Conservation (phyloP, 2,329 filamentous ascomycete species). For the Capronia epimyces region DNA sequence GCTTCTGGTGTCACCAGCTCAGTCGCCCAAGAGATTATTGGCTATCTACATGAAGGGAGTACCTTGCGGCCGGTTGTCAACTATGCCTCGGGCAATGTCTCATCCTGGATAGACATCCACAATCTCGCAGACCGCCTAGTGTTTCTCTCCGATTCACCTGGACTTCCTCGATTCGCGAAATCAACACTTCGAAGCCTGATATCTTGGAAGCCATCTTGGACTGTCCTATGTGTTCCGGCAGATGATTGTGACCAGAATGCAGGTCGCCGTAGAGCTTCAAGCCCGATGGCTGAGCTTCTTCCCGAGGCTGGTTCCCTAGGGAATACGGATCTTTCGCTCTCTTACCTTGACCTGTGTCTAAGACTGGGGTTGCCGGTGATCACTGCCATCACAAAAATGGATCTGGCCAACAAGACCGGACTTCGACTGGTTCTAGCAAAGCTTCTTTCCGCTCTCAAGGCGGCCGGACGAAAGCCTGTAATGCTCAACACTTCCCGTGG, state of each 20-base stretch:
- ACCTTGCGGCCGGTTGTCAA: conserved; percentile 48
- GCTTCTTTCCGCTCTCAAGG: conserved; percentile 72
- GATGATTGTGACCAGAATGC: conserved; percentile 56
- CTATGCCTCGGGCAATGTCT: conserved; percentile 78
- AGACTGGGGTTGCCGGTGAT: conserved; percentile 71
- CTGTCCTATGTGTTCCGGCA: conserved; percentile 77
- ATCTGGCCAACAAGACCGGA: conserved; percentile 69
- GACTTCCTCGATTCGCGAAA: conserved; percentile 79
- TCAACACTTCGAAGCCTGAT: conserved; percentile 86
- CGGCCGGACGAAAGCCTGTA: conserved; percentile 64
- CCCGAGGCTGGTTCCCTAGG: conserved; percentile 34
- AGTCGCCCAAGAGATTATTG: conserved; percentile 86
- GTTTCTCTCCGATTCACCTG: conserved; percentile 86
- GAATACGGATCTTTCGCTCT: conserved; percentile 63
- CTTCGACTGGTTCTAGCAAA: conserved; percentile 66
- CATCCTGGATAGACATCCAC: conserved; percentile 93
- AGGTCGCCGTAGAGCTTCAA: conserved; percentile 33
- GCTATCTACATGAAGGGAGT: conserved; percentile 53
- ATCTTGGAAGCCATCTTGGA: conserved; percentile 95
- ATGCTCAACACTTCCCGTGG: conserved; percentile 50
- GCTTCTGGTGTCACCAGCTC: conserved; percentile 89
- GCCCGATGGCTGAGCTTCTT: conserved; percentile 47
- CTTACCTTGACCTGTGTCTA: conserved; percentile 79
- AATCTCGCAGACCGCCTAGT: conserved; percentile 71
- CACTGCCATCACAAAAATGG: conserved; percentile 84